Conservation (phyloP, 805 yeast species). For the Yarrowia porcina region DNA sequence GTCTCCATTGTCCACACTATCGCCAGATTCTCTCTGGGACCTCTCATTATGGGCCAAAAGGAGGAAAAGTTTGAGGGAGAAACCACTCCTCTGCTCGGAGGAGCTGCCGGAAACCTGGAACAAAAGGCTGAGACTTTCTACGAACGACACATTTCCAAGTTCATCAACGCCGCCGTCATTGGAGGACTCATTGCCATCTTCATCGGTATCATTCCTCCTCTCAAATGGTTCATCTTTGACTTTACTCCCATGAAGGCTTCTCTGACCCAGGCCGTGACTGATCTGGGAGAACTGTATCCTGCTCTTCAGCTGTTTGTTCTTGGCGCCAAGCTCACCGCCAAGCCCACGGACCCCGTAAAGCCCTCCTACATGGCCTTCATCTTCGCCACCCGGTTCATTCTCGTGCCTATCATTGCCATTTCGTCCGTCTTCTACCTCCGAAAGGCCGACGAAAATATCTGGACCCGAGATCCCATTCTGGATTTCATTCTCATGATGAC, state of each 20-base stretch:
- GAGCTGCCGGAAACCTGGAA: neutral
- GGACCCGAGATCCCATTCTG: conserved; percentile 29
- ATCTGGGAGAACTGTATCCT: conserved; percentile 31
- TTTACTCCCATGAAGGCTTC: conserved; percentile 26
- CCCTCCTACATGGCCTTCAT: conserved; percentile 23
- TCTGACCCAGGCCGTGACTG: conserved; percentile 28
- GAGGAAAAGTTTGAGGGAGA: conserved; percentile 8
- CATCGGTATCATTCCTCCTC: conserved; percentile 30
- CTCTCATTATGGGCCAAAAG: conserved; percentile 27
- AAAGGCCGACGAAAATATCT: conserved; percentile 24
- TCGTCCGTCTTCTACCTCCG: conserved; percentile 27
- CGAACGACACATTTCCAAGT: conserved; percentile 20
- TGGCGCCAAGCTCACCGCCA: conserved; percentile 29
- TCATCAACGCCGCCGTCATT: conserved; percentile 29
- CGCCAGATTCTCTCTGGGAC: conserved; percentile 30
- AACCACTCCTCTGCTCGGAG: conserved; percentile 20
- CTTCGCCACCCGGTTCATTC: conserved; percentile 25
- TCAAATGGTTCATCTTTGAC: conserved; percentile 29
- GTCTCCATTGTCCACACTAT: conserved; percentile 29
- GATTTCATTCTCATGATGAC: conserved; percentile 31
- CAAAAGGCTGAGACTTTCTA: conserved; percentile 1
- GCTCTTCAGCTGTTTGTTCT: conserved; percentile 31
- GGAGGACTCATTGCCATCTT: conserved; percentile 30
- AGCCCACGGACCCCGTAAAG: conserved; percentile 27
- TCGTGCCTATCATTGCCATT: conserved; percentile 29